Conservation (phyloP, 2,329 filamentous ascomycete genomes). For the Sporothrix curviconia region DNA sequence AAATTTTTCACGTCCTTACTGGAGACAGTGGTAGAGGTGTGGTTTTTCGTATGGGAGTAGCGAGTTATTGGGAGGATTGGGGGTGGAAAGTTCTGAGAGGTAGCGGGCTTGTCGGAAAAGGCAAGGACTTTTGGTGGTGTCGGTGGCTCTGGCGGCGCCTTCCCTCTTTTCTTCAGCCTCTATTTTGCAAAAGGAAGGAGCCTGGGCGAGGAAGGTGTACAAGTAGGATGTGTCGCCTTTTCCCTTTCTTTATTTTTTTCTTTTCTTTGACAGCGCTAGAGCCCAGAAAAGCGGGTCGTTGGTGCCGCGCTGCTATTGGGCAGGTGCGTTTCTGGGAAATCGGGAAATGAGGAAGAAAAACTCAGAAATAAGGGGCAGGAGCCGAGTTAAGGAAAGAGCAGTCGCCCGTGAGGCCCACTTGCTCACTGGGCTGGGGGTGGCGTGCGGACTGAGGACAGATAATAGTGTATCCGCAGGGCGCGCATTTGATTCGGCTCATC, state of each 20-base stretch:
- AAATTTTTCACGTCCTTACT: slow-evolving; percentile 21
- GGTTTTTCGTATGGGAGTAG: slow-evolving; percentile 1
- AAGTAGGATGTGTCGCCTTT: neutral
- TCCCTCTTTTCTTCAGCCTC: neutral
- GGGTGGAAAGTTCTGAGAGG: slow-evolving; percentile 16
- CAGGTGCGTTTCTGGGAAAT: neutral
- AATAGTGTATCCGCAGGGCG: slow-evolving; percentile 6
- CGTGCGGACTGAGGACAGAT: neutral
- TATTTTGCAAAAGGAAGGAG: neutral
- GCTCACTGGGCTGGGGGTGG: neutral
- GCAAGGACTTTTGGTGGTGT: neutral
- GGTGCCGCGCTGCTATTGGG: slow-evolving; percentile 14
- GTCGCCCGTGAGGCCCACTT: neutral
- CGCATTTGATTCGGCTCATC: slow-evolving; percentile 3
- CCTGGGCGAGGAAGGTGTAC: neutral
- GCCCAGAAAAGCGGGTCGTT: slow-evolving; percentile 8
- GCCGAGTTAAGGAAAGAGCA: slow-evolving; percentile 13
- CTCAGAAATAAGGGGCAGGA: slow-evolving; percentile 1
- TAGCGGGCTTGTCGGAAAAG: slow-evolving; percentile 16
- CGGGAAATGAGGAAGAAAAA: slow-evolving; percentile 11
- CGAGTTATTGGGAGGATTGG: slow-evolving; percentile 24
- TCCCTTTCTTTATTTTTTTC: neutral
- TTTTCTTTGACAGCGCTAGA: slow-evolving; percentile 12
- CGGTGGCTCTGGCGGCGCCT: neutral
- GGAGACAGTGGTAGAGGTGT: slow-evolving; percentile 14